These are phyloP conservation scores for Paramarasmius palmivorus DNA, from an alignment of 1,284 basidiomycete species.

Conservation along the genomic window DNA sequence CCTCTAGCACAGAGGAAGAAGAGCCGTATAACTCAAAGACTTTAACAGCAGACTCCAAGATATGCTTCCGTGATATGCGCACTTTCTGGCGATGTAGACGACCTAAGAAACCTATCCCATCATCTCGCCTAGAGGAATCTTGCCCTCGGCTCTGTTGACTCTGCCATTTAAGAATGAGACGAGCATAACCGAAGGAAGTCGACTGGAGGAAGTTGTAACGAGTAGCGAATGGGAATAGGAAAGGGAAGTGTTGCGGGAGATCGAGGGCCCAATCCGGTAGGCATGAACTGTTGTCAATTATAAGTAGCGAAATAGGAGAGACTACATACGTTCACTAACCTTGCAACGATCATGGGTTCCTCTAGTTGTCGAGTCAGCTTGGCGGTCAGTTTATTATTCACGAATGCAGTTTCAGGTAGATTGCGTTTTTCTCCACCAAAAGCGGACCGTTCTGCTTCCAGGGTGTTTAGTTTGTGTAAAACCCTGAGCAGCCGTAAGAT, in stretches of 20 bases:
- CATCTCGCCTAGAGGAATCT: conserved; percentile 79
- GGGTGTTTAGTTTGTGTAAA: conserved; percentile 76
- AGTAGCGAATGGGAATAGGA: conserved; percentile 97
- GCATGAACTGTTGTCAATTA: conserved; percentile 68
- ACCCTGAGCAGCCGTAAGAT: conserved; percentile 90
- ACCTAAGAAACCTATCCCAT: conserved; percentile 89
- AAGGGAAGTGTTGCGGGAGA: conserved; percentile 92
- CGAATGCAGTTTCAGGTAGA: conserved; percentile 79
- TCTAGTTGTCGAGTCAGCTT: conserved; percentile 98
- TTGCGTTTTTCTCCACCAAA: conserved; percentile 52
- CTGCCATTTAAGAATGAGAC: conserved; percentile 89
- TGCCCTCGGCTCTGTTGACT: conserved; percentile 77
- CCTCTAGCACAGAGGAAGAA: conserved; percentile 90
- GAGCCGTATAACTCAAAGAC: conserved; percentile 97
- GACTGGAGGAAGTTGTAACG: conserved; percentile 97
- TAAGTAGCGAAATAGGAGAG: not conserved
- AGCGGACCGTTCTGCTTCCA: conserved; percentile 58
- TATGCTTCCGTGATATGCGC: conserved; percentile 90
- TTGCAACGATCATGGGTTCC: conserved; percentile 98
- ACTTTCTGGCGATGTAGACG: conserved; percentile 96
- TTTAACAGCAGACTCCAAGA: conserved; percentile 96
- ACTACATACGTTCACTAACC: conserved; percentile 42
- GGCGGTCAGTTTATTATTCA: conserved; percentile 98
- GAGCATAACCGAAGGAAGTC: conserved; percentile 95
- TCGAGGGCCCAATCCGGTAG: conserved; percentile 96